Evolutionary conservation across 164 flowering plant genomes (phyloP), one percentile per base, ranked within the genome.

Genomic region (Annona squamosa): DNA sequence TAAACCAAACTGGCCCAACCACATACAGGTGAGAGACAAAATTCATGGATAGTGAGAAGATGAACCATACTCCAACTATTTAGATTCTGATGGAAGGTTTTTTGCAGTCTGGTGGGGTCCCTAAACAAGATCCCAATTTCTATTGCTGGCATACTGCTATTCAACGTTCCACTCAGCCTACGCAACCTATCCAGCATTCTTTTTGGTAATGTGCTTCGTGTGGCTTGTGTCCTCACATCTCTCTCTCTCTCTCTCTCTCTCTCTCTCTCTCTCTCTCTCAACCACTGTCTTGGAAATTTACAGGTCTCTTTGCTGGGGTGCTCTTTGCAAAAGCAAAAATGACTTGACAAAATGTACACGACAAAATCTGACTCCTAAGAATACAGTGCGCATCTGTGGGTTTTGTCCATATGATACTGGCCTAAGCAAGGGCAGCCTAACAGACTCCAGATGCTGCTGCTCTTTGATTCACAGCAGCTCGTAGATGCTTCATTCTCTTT

Each of bases 61-160:
- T 26, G 37, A 63, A 10, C 6, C 9, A 63, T 18, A 16, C 7
- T 3, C 9, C 26, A 10, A 19, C 67, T 43, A 64, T 17, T 64
- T 19, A 6, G 45, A 13, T 66, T 5, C 61, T 52, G 44, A 69
- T 69, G 71, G 37, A 69, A 17, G 52, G 37, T 67, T 63, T 68
- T 75, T 78, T 80, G 17, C 86, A 91, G 94, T 77, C 81, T 91
- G 78, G 91, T 90, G 63, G 97, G 97, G 47, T 91, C 97, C 71
- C 78, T 91, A n/a, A 91, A 91, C 85, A 91, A 91, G 85, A 87
- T 90, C 75, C 93, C 94, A 2, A 79, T 91, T 46, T 90, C 94
- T 0, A 48, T 90, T 70, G 91, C 89, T 69, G 94, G 94, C 65
- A 37, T 91, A 19, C 47, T 89, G 48, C 19, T 91, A 73, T 91